Base-by-base conservation (phyloP, 2,329 filamentous ascomycete species). In the Alternaria dauci region DNA sequence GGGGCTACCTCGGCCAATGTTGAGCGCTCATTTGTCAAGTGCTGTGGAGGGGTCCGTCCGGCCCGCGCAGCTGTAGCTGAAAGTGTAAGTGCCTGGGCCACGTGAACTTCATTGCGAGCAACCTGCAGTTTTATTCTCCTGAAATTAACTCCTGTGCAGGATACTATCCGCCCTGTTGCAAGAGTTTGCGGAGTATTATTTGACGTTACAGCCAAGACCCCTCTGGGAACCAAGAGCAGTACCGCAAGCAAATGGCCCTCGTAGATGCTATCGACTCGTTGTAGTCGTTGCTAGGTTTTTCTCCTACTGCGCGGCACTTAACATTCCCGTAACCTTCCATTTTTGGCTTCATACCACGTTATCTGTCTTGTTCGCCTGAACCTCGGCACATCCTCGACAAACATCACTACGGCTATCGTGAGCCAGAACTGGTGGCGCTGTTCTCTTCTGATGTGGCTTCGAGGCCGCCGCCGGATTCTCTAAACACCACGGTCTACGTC, bases 61-160 rank as follows among this genome's bases (percentile, higher is more conserved):
- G 60, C 56, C 66, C 66, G 66, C 61, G 52, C 52, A 59, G 26
- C 62, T 67, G 62, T 66, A 67, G 61, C 59, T 59, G 56, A 62
- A 59, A 56, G 53, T 52, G 54, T 55, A 59, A 55, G 51, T 53
- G 52, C 48, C 34, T 57, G 39, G 46, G 52, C 59, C 65, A 58
- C 52, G 52, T 55, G 47, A 66, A 50, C 18, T 26, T 28, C 28
- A 38, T 25, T 26, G 14, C 32, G 28, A 14, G 26, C 52, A 43
- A 50, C 48, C 50, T 61, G 59, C 51, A 46, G 50, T 30, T 14
- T 47, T 42, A 52, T 55, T 54, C 41, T 62, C 53, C 56, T 55
- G 58, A 28, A 51, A 30, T 55, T 47, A 34, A 52, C 55, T 44
- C 44, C 18, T 47, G 6, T 14, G 28, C 38, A 44, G 36, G 9